phyloP scores from a whole-genome alignment of 371 early-diverging fungal species.

The Chytridium lagenaria region DNA sequence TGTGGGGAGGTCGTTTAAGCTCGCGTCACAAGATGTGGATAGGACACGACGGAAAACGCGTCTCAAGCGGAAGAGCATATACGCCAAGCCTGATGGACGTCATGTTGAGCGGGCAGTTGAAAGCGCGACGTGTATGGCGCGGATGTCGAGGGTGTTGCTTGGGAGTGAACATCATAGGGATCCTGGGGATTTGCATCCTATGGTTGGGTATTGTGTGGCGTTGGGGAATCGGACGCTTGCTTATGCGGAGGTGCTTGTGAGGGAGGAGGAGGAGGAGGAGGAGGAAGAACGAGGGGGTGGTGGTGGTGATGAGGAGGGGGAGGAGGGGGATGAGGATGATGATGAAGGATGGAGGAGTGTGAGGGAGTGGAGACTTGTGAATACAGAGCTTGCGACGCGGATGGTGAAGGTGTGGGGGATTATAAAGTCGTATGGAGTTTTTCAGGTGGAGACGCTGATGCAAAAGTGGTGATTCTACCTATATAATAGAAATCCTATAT shows the following conservation, averaged over 20 bases:
- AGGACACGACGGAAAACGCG: too few relatives aligned
- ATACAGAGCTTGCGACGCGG: neutral
- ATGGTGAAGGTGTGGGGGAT: conserved; percentile 6
- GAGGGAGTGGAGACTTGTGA: neutral
- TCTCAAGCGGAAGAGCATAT: too few relatives aligned
- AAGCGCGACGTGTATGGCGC: neutral
- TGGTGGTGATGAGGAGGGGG: neutral
- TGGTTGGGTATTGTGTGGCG: conserved; percentile 5
- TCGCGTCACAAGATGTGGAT: too few relatives aligned
- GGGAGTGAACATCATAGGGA: neutral
- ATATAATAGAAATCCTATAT: too few relatives aligned
- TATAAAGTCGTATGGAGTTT: neutral
- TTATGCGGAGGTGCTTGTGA: neutral
- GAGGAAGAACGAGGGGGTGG: neutral
- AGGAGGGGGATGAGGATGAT: neutral
- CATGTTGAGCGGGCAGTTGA: neutral
- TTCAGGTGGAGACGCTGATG: neutral
- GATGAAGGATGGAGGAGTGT: neutral
- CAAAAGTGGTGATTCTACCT: neutral
- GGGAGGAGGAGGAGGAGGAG: neutral
- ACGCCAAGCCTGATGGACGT: neutral
- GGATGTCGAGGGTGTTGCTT: conserved; percentile 4
- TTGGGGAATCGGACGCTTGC: neutral
- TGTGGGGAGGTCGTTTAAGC: too few relatives aligned
- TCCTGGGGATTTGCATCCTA: neutral